Conservation (phyloP, 1,139 yeast species). For the Protomyces inundatus region DNA sequence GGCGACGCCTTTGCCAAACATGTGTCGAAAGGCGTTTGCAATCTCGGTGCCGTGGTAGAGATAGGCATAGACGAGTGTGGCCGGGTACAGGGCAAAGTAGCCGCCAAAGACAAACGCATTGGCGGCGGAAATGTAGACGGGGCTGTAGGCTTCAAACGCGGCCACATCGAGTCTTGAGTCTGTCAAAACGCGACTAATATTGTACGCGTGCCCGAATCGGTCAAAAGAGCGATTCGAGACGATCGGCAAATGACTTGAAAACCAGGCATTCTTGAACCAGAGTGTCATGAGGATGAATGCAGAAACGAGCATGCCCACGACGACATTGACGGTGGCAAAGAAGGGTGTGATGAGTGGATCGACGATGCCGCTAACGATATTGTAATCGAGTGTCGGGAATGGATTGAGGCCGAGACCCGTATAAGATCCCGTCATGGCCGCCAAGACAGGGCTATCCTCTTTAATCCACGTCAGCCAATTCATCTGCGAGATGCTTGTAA, state of each 20-base stretch:
- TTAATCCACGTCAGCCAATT: slow-evolving; percentile 52
- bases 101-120: slow-evolving; percentile 56
- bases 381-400: slow-evolving; percentile 50
- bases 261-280: slow-evolving; percentile 50
- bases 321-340: slow-evolving; percentile 10
- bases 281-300: slow-evolving; percentile 49
- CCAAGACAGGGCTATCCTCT: slow-evolving; percentile 51
- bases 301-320: slow-evolving; percentile 2
- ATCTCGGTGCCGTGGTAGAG: slow-evolving; percentile 57
- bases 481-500: slow-evolving; percentile 50
- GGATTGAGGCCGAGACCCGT: slow-evolving; percentile 56
- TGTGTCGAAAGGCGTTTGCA: slow-evolving; percentile 38
- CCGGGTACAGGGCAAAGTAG: slow-evolving; percentile 56
- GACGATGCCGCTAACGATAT: slow-evolving; percentile 32
- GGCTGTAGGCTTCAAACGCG: slow-evolving; percentile 54
- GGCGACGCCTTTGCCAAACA: not conserved
- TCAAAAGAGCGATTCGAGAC: slow-evolving; percentile 45
- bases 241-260: slow-evolving; percentile 38
- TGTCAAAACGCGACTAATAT: slow-evolving; percentile 47
- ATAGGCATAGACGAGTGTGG: slow-evolving; percentile 51
- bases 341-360: slow-evolving; percentile 56
- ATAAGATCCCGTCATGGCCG: slow-evolving; percentile 50
- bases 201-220: slow-evolving; percentile 46
- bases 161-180: slow-evolving; percentile 46
- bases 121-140: slow-evolving; percentile 58